Base-by-base conservation (phyloP, 495 filamentous ascomycete species). In the Tuber brumale region DNA sequence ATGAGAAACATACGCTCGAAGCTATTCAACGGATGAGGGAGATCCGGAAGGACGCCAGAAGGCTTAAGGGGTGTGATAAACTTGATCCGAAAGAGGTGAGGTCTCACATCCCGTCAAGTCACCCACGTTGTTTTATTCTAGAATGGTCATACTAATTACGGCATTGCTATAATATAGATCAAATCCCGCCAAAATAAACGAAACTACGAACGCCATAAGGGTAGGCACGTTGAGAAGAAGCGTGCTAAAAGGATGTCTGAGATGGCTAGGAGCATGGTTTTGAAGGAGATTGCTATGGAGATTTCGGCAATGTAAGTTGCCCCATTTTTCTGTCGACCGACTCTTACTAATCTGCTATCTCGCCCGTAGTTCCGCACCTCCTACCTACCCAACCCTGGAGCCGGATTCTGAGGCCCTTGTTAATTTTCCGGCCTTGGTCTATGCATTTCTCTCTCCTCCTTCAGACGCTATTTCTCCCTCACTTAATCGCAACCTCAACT, bases 201-300 rank as follows among this genome's bases (percentile, higher is more conserved):
- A 39, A 80, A 80, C 45, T 80, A 80, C 16, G 76, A 80, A 69
- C 69, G 78, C 27, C 78, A 80, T 42, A 77, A 80, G 42, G 78
- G 79, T 31, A 73, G 79, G 23, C 78, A 80, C 70, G 78, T 80
- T 9, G 78, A 79, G 44, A 80, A 80, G 70, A 80, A 80, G 44
- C 45, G 78, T 35, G 71, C 79, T 2, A 80, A 80, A 23, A 39
- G 78, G 35, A 80, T 80, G 70, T 77, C 78, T 2, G 78, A 80
- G 31, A 80, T 80, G 78, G 78, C 78, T 19, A 75, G 77, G 45
- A 80, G 78, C 23, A 80, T 80, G 78, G 78, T 80, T 48, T 57
- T 80, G 44, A 80, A 80, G 21, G 78, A 80, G 70, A 61, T 80
- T 51, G 72, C 76, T 8, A 80, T 75, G 74, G 78, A 80, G 61